These are phyloP conservation scores for Ceratobasidium sp. DNA, from an alignment of 1,284 basidiomycete species.

Conservation along the genomic window DNA sequence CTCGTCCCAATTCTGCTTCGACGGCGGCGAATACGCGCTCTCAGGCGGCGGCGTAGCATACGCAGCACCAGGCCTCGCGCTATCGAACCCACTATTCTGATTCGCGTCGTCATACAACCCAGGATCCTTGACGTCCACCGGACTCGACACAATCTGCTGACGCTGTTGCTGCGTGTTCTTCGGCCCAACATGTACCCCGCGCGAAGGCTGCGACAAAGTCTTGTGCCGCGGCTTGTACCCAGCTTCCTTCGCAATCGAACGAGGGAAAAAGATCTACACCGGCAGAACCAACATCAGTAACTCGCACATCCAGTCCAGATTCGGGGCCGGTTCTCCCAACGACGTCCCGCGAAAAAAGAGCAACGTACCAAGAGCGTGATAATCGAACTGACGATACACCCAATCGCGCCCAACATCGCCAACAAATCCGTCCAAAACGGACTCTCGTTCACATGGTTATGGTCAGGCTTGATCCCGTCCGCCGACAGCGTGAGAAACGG, in stretches of 20 bases:
- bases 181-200: conserved; percentile 27
- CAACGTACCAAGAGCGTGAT: conserved; percentile 75
- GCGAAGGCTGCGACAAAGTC: conserved; percentile 26
- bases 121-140: conserved; percentile 34
- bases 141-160: conserved; percentile 11
- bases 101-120: conserved; percentile 5
- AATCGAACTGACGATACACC: conserved; percentile 78
- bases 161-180: conserved; percentile 19
- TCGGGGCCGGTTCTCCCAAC: too few species aligned
- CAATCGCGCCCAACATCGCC: conserved; percentile 74
- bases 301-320: background rate
- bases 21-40: background rate
- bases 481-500: conserved; percentile 44
- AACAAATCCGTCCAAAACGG: conserved; percentile 67
- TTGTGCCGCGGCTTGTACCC: conserved; percentile 36
- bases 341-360: conserved; percentile 46
- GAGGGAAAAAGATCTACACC: conserved; percentile 49
- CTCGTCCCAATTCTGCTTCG: background rate
- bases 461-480: conserved; percentile 46
- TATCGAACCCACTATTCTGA: too few species aligned
- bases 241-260: conserved; percentile 47
- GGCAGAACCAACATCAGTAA: background rate
- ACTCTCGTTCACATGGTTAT: conserved; percentile 34
- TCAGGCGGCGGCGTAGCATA: conserved; percentile 1
- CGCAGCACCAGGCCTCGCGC: too few species aligned